Percentiles rank a stretch among this genome's conserved stretches.
phyloP scores from a whole-genome alignment of 371 early-diverging fungal species.

The Ordospora colligata region DNA sequence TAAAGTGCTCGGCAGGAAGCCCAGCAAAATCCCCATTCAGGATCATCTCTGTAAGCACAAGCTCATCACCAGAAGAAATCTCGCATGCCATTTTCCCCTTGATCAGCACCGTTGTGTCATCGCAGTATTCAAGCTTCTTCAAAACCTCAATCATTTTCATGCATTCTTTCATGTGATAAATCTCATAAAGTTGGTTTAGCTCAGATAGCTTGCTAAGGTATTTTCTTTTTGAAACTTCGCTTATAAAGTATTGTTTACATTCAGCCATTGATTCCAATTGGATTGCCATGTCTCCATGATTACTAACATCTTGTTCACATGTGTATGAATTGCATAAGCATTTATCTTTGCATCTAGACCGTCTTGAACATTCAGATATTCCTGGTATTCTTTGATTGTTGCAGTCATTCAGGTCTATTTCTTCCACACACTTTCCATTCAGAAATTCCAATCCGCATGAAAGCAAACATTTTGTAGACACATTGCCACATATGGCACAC shows the following conservation, averaged over 20 bases:
- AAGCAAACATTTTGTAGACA: conserved; percentile 6
- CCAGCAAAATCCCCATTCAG: conserved; percentile 92
- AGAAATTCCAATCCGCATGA: conserved; percentile 14
- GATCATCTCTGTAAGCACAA: conserved; percentile 92
- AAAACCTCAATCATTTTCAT: conserved; percentile 60
- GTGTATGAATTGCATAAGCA: not conserved
- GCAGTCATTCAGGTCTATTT: not conserved
- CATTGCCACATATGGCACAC: conserved; percentile 42
- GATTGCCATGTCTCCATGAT: no score
- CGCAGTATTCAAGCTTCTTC: conserved; percentile 53
- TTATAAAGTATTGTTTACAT: not conserved
- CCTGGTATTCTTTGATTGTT: not conserved
- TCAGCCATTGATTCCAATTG: not conserved
- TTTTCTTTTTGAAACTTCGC: not conserved
- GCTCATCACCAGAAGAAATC: conserved; percentile 87
- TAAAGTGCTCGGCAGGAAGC: conserved; percentile 74
- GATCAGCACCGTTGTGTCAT: conserved; percentile 63
- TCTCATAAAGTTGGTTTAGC: conserved; percentile 35
- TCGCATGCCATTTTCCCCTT: conserved; percentile 99
- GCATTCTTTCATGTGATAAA: conserved; percentile 61
- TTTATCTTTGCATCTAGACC: not conserved
- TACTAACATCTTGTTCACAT: not conserved
- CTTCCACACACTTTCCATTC: not conserved
- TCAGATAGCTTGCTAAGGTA: conserved; percentile 24
- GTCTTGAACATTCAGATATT: not conserved